These are phyloP conservation scores for Daucus carota DNA, from an alignment of 129 eudicot species.

Conservation along the genomic window DH1_v3.0 NC_030385.2:42308501-42309000, in stretches of 20 bases:
- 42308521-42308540: neutral
- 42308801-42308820: slow-evolving; percentile 80
- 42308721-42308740: slow-evolving; percentile 85
- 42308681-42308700: slow-evolving; percentile 37
- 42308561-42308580: neutral
- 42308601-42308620: neutral
- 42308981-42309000: too few species aligned
- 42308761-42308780: slow-evolving; percentile 62
- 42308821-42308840: neutral
- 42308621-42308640: neutral
- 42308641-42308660: neutral
- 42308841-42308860: neutral
- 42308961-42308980: neutral
- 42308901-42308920: neutral
- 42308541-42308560: neutral
- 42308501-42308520: neutral
- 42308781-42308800: slow-evolving; percentile 82
- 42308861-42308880: neutral
- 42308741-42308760: slow-evolving; percentile 86
- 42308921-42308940: neutral
- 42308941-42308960: neutral
- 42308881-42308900: neutral
- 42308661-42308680: neutral
- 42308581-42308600: neutral
- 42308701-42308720: slow-evolving; percentile 86